These are phyloP conservation scores for Golubevia sp. DNA, from an alignment of 1,284 basidiomycete genomes.

Conservation along the genomic window DNA sequence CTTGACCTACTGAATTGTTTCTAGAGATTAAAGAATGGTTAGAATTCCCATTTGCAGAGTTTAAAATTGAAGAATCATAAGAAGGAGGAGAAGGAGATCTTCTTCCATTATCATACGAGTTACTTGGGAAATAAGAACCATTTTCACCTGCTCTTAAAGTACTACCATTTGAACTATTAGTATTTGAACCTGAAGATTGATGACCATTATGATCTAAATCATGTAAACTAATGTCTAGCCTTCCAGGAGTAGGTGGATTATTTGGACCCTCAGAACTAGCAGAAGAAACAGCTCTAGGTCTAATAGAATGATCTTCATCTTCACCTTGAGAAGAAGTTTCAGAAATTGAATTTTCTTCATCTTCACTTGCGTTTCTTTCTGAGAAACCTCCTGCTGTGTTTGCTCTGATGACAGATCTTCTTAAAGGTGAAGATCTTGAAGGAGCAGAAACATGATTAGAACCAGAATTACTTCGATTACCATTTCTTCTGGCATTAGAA, in stretches of 20 bases:
- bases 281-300: background rate
- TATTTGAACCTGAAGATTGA: too few species aligned
- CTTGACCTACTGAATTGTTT: background rate
- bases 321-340: constrained; percentile 17
- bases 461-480: background rate
- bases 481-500: too few species aligned
- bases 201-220: constrained; percentile 18
- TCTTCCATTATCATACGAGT: too few species aligned
- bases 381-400: constrained; percentile 3
- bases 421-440: too few species aligned
- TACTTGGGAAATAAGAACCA: too few species aligned
- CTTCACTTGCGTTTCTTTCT: background rate
- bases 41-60: too few species aligned
- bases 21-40: too few species aligned
- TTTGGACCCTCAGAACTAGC: constrained; percentile 50
- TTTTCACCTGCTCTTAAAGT: too few species aligned
- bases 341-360: background rate
- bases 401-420: background rate
- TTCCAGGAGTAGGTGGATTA: constrained; percentile 67
- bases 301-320: background rate
- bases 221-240: constrained; percentile 66
- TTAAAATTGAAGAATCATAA: too few species aligned
- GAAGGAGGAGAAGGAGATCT: too few species aligned
- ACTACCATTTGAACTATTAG: too few species aligned
- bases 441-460: too few species aligned